Percentiles rank a stretch among this genome's conserved stretches.
Evolutionary conservation across 129 eudicot genomes (phyloP).

Genomic region (Helianthus tuberosus): DNA sequence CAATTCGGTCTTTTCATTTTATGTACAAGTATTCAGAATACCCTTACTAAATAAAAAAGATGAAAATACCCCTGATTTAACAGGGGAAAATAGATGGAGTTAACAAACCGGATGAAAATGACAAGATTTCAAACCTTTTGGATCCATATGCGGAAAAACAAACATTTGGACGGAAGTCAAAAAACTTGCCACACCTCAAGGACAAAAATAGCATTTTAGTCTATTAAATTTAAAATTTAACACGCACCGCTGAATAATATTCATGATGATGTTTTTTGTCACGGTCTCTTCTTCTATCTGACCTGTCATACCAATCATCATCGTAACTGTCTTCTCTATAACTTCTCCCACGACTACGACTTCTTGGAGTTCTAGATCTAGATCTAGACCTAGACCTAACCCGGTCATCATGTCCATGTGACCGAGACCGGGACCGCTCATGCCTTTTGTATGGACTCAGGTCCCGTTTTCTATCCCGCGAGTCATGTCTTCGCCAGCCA

Average conservation of each 20-base stretch:
- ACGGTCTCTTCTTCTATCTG: conserved; percentile 72
- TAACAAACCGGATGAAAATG: too few species aligned
- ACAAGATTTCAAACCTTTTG: too few species aligned
- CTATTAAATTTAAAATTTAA: neutral
- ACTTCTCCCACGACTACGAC: conserved; percentile 85
- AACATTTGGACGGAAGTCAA: too few species aligned
- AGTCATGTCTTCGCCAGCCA: conserved; percentile 77
- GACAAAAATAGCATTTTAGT: too few species aligned
- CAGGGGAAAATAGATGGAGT: too few species aligned
- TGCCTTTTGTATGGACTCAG: conserved; percentile 67
- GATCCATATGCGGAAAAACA: too few species aligned
- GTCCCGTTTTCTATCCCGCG: conserved; percentile 85
- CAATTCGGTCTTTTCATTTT: too few species aligned
- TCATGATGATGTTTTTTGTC: conserved; percentile 75
- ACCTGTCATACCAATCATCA: conserved; percentile 71
- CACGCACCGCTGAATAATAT: conserved; percentile 63
- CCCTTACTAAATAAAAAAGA: too few species aligned
- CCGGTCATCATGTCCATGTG: conserved; percentile 64
- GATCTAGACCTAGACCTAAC: conserved; percentile 91
- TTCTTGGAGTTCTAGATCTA: conserved; percentile 58
- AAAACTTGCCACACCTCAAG: too few species aligned
- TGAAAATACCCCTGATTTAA: too few species aligned
- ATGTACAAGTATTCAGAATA: too few species aligned
- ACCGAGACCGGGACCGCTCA: conserved; percentile 77
- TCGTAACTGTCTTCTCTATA: conserved; percentile 92